phyloP scores from a whole-genome alignment of 2,329 filamentous ascomycete genomes.

The Neurospora sp. region DNA sequence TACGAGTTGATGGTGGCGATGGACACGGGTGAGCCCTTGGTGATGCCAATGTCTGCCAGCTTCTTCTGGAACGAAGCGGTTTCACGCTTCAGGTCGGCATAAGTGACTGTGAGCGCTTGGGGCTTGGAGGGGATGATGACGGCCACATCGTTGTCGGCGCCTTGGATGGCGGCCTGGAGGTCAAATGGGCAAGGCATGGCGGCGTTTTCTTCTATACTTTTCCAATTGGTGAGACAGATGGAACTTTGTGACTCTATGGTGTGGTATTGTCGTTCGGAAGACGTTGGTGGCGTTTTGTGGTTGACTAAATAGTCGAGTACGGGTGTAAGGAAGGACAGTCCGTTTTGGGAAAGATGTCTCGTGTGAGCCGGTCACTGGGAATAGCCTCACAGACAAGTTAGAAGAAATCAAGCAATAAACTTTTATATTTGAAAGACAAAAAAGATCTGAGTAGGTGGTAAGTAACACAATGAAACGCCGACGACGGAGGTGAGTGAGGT shows the following conservation, averaged over 20 bases:
- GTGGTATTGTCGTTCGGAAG: neutral
- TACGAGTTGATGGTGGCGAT: conserved; percentile 79
- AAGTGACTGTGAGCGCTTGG: conserved; percentile 55
- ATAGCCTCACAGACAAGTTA: neutral
- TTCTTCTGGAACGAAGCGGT: conserved; percentile 65
- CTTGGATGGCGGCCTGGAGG: conserved; percentile 41
- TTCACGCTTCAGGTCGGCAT: conserved; percentile 56
- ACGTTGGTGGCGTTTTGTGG: neutral
- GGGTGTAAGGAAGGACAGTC: neutral
- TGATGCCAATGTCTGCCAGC: conserved; percentile 66
- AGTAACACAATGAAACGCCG: neutral
- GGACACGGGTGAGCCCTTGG: conserved; percentile 61
- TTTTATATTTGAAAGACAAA: neutral
- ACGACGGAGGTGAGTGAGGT: neutral
- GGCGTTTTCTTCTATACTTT: neutral
- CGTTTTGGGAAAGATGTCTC: neutral
- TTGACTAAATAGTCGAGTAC: neutral
- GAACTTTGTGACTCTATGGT: too few species aligned
- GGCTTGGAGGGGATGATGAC: conserved; percentile 65
- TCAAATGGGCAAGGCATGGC: conserved; percentile 29
- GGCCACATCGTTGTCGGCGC: conserved; percentile 40
- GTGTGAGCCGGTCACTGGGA: neutral
- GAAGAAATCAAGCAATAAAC: neutral
- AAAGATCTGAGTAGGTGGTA: neutral
- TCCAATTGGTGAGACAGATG: neutral